These are phyloP conservation scores for Pestalotiopsis sp. DNA, from an alignment of 2,329 filamentous ascomycete genomes.

Conservation along the genomic window DNA sequence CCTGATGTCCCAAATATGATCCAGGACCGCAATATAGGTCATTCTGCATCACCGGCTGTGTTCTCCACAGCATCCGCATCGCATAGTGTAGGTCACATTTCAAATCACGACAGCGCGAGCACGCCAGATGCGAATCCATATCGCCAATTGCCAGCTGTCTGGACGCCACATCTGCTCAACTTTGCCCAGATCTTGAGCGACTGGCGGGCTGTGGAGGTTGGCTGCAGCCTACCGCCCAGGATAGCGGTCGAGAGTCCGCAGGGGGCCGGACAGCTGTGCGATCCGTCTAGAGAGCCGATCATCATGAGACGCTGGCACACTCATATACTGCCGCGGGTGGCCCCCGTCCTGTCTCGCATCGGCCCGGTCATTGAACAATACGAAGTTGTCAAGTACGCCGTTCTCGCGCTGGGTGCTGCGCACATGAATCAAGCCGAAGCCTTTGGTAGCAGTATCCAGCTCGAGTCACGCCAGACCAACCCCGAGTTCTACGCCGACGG, in stretches of 20 bases:
- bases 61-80: not conserved
- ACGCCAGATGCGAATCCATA: not conserved
- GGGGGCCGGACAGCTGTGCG: not conserved
- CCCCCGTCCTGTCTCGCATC: not conserved
- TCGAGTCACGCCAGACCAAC: not conserved
- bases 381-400: not conserved
- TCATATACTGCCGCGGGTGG: not conserved
- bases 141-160: not conserved
- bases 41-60: not conserved
- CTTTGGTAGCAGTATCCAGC: not conserved
- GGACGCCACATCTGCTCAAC: not conserved
- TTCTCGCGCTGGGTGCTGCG: not conserved
- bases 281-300: not conserved
- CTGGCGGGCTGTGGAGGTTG: not conserved
- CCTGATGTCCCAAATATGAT: not conserved
- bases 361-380: not conserved
- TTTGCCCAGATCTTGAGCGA: not conserved
- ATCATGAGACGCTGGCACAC: not conserved
- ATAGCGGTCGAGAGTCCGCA: not conserved
- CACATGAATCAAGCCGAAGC: not conserved
- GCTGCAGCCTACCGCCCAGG: not conserved
- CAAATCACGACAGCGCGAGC: not conserved
- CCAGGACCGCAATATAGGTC: not conserved
- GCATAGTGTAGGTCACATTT: not conserved
- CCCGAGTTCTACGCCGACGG: not conserved